These are phyloP conservation scores for Ormosia emarginata DNA, from an alignment of 306 rosid genomes.

Conservation along the genomic window DNA sequence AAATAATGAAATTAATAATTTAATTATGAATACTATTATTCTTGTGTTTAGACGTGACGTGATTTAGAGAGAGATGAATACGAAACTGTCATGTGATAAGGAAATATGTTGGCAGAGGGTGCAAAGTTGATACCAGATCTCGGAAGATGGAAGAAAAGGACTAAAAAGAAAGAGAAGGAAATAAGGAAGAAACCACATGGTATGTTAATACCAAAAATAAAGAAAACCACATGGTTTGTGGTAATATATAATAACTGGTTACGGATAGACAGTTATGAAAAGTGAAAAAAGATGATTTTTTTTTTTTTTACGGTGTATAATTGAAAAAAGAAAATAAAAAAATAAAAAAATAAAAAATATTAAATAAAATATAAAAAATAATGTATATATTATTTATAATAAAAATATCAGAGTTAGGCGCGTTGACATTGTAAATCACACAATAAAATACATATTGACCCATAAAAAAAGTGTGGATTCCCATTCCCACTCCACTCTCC, in stretches of 20 bases:
- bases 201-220: background rate
- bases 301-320: too few species aligned
- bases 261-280: slow-evolving; percentile 20
- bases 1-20: too few species aligned
- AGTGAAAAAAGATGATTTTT: too few species aligned
- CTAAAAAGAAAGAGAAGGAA: slow-evolving; percentile 1
- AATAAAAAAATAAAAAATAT: too few species aligned
- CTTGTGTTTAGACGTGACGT: too few species aligned
- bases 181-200: slow-evolving; percentile 31
- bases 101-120: background rate
- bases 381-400: too few species aligned
- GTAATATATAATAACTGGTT: background rate
- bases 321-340: too few species aligned
- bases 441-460: background rate
- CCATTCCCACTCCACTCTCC: background rate
- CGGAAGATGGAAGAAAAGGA: background rate
- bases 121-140: background rate
- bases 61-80: too few species aligned
- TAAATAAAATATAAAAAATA: too few species aligned
- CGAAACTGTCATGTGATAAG: background rate
- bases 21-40: too few species aligned
- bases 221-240: slow-evolving; percentile 36
- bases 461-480: background rate
- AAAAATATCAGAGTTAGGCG: too few species aligned
- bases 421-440: slow-evolving; percentile 4